phyloP scores from a whole-genome alignment of 1,139 yeast genomes.

The Kurtzmaniella quercitrusa region DNA sequence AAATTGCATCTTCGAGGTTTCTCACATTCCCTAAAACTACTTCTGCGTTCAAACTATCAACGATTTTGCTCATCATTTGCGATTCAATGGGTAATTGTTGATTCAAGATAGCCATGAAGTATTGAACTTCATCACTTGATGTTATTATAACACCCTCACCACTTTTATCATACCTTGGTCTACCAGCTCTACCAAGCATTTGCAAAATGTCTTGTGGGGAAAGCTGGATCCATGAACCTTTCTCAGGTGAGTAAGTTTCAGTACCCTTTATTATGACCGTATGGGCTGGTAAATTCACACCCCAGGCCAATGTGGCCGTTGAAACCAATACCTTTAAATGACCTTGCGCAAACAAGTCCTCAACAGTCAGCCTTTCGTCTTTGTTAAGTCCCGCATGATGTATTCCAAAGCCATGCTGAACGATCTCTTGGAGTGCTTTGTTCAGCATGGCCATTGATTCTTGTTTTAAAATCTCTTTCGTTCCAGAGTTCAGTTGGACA shows the following conservation, averaged over 20 bases:
- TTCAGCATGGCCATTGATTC: constrained; percentile 60
- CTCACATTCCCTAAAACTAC: constrained; percentile 68
- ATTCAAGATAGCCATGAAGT: constrained; percentile 81
- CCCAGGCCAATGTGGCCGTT: constrained; percentile 98
- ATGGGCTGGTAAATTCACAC: constrained; percentile 96
- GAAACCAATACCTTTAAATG: constrained; percentile 78
- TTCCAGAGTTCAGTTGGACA: neutral
- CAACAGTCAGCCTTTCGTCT: constrained; percentile 72
- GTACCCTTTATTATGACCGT: constrained; percentile 95
- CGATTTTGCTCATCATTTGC: constrained; percentile 65
- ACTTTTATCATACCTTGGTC: constrained; percentile 87
- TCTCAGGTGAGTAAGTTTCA: constrained; percentile 87
- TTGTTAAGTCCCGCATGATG: constrained; percentile 92
- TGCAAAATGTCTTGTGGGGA: constrained; percentile 94
- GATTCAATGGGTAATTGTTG: constrained; percentile 94
- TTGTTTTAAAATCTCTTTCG: constrained; percentile 51
- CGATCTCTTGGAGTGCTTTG: constrained; percentile 52
- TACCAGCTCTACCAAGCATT: constrained; percentile 96
- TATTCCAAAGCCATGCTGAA: constrained; percentile 77
- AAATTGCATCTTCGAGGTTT: constrained; percentile 59
- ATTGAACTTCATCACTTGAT: constrained; percentile 78
- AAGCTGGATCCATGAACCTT: constrained; percentile 82
- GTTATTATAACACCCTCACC: constrained; percentile 97
- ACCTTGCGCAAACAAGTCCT: constrained; percentile 86
- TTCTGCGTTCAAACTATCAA: constrained; percentile 84